Evolutionary conservation across 1,284 basidiomycete genomes (phyloP).

Genomic region (Leccinum pachyderme): DNA sequence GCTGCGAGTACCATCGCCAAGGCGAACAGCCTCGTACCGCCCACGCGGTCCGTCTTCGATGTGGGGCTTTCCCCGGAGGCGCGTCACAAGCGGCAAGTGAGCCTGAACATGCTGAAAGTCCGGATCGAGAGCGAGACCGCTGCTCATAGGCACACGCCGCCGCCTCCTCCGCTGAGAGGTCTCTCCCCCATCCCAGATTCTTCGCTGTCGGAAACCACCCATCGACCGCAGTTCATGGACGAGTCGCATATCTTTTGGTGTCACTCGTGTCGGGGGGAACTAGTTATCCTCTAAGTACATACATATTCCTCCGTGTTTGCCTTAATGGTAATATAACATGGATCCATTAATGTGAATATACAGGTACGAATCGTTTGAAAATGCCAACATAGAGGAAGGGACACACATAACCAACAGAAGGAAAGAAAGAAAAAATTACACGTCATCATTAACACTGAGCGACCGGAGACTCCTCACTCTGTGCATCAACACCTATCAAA

Average conservation of each 20-base stretch:
- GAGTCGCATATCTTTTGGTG: slow-evolving; percentile 87
- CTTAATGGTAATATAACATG: slow-evolving; percentile 10
- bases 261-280: slow-evolving; percentile 71
- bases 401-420: slow-evolving; percentile 4
- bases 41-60: slow-evolving; percentile 57
- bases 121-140: slow-evolving; percentile 78
- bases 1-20: slow-evolving; percentile 30
- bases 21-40: slow-evolving; percentile 36
- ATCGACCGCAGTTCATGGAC: slow-evolving; percentile 70
- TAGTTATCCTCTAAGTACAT: slow-evolving; percentile 62
- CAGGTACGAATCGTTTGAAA: slow-evolving; percentile 8
- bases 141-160: slow-evolving; percentile 28
- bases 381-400: slow-evolving; percentile 6
- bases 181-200: slow-evolving; percentile 48
- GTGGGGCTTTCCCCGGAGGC: slow-evolving; percentile 72
- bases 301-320: neutral
- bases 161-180: slow-evolving; percentile 43
- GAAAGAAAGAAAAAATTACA: neutral
- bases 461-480: slow-evolving; percentile 59
- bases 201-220: slow-evolving; percentile 13
- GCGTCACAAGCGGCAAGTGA: slow-evolving; percentile 80
- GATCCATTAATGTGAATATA: slow-evolving; percentile 27
- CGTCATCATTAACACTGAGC: slow-evolving; percentile 37
- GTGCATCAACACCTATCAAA: slow-evolving; percentile 57
- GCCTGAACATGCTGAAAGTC: slow-evolving; percentile 85